Percentiles rank a stretch among this genome's conserved stretches.
phyloP scores from a whole-genome alignment of 139 green algal species.

The Choricystis sp. region DNA sequence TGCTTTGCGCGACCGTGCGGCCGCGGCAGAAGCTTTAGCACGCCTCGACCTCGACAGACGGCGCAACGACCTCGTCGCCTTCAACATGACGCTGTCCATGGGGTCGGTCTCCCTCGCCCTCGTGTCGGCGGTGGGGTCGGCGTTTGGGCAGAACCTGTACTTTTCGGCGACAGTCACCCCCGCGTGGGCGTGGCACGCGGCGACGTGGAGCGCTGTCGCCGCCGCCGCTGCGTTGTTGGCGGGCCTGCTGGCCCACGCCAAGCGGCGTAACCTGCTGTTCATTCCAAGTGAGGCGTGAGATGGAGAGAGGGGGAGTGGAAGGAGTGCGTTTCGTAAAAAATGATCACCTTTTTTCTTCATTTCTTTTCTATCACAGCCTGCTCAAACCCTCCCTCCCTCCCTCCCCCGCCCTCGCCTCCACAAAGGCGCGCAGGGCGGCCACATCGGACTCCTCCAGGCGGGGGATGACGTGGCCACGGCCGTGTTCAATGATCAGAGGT shows the following conservation, averaged over 20 bases:
- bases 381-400: not conserved
- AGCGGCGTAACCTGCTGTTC: not conserved
- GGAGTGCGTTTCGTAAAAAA: not conserved
- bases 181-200: not conserved
- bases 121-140: conserved; percentile 3
- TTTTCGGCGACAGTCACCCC: not conserved
- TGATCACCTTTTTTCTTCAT: not conserved
- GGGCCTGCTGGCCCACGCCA: not conserved
- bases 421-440: conserved; percentile 17
- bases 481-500: conserved; percentile 8
- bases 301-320: not conserved
- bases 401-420: conserved; percentile 18
- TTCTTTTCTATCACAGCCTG: not conserved
- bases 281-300: not conserved
- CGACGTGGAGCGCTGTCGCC: not conserved
- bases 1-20: conserved; percentile 11
- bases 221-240: not conserved
- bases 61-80: conserved; percentile 15
- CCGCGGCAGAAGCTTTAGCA: conserved; percentile 11
- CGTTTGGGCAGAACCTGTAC: conserved; percentile 15
- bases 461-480: conserved; percentile 35
- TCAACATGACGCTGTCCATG: conserved; percentile 17
- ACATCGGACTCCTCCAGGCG: conserved; percentile 21
- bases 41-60: conserved; percentile 14
- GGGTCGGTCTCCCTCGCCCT: conserved; percentile 6